Evolutionary conservation across 164 flowering plant genomes (phyloP).

Genomic region (Annona cherimola): DNA sequence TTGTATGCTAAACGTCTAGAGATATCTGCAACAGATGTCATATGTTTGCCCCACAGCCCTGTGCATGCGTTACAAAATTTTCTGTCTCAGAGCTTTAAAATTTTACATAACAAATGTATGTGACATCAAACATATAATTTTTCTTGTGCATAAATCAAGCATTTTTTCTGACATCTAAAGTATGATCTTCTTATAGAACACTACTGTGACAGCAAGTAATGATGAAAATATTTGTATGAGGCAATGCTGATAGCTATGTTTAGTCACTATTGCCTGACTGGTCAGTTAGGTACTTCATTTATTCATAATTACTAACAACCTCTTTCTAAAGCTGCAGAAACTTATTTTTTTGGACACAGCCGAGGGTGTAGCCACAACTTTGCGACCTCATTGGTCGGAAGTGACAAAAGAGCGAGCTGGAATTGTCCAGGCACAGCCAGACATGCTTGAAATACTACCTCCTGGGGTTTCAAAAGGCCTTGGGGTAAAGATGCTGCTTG

Average conservation of each 20-base stretch:
- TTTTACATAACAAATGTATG: no score
- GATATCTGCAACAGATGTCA: no score
- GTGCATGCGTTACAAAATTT: no score
- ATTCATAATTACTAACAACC: neutral
- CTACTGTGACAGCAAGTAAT: neutral
- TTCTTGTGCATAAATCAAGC: no score
- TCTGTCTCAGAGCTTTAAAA: no score
- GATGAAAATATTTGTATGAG: neutral
- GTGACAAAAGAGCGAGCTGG: slow-evolving; percentile 65
- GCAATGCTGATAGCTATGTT: neutral
- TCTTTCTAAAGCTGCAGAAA: slow-evolving; percentile 48
- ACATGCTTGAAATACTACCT: slow-evolving; percentile 92
- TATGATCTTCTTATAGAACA: no score
- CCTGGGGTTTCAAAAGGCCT: slow-evolving; percentile 76
- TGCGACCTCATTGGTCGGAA: slow-evolving; percentile 89
- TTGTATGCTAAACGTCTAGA: no score
- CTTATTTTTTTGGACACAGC: slow-evolving; percentile 71
- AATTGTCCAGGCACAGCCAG: slow-evolving; percentile 76
- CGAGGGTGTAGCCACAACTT: slow-evolving; percentile 46
- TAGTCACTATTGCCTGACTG: neutral
- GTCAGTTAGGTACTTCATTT: neutral
- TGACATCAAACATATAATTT: no score
- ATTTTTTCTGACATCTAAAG: no score
- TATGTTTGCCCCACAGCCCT: no score
- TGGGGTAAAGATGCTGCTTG: slow-evolving; percentile 79